Evolutionary conservation across 371 early-diverging fungal species (phyloP).

Genomic region (Lichtheimia ramosa): DNA sequence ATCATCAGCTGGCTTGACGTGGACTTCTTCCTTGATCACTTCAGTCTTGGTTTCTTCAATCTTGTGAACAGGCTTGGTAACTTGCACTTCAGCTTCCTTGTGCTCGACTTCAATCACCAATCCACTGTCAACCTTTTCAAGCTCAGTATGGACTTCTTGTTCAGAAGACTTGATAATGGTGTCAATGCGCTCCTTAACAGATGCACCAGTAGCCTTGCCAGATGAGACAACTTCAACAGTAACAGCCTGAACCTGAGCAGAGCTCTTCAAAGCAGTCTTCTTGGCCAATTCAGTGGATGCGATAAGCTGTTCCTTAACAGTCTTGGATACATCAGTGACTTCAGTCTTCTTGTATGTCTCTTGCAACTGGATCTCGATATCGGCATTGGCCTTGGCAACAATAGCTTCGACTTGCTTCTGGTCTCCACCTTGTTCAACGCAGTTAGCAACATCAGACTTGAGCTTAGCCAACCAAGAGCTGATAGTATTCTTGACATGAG

Average conservation of each 20-base stretch:
- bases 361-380: background rate
- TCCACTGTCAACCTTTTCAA: background rate
- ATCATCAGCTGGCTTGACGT: background rate
- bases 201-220: background rate
- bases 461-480: constrained; percentile 4
- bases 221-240: background rate
- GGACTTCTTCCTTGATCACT: background rate
- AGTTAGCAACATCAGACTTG: background rate
- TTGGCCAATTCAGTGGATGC: constrained; percentile 4
- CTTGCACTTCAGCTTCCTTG: background rate
- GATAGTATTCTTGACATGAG: constrained; percentile 26
- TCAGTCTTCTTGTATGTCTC: background rate
- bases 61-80: background rate
- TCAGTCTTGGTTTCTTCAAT: background rate
- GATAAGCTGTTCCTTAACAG: background rate
- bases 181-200: background rate
- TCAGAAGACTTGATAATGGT: background rate
- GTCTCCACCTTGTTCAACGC: background rate
- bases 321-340: background rate
- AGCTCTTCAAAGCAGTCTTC: background rate
- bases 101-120: background rate
- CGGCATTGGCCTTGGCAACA: constrained; percentile 1
- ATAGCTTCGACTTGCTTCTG: background rate
- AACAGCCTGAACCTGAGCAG: background rate
- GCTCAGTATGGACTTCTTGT: constrained; percentile 2